Evolutionary conservation across 2,329 filamentous ascomycete species (phyloP).

Genomic region (Neofusicoccum parvum): DNA sequence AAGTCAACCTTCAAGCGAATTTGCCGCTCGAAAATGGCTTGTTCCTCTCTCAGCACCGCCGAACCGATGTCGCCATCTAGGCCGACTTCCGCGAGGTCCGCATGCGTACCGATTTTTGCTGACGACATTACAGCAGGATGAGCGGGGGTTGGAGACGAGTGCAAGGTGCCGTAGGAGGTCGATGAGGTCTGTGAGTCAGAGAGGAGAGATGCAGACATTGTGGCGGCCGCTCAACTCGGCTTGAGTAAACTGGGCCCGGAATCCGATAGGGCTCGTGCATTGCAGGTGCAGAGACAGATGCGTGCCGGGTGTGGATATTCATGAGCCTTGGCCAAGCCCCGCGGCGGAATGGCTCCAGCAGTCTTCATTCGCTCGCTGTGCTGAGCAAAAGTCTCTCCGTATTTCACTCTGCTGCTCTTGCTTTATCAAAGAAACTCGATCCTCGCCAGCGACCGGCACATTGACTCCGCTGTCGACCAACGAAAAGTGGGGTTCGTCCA

Average conservation of each 20-base stretch:
- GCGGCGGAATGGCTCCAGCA: neutral
- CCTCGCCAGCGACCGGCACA: neutral
- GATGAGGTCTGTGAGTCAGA: neutral
- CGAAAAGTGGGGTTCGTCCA: neutral
- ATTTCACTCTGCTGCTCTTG: no score
- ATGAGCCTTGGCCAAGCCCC: neutral
- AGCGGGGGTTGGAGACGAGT: neutral
- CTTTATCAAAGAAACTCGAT: no score
- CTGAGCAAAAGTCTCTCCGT: no score
- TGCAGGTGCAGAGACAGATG: neutral
- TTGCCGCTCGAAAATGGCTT: conserved; percentile 43
- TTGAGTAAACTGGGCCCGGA: neutral
- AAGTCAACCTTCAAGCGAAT: conserved; percentile 67
- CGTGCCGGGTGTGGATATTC: neutral
- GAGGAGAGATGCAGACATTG: neutral
- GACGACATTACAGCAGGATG: neutral
- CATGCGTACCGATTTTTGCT: neutral
- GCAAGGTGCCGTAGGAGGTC: conserved; percentile 13
- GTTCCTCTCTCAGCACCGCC: conserved; percentile 8
- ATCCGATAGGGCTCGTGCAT: neutral
- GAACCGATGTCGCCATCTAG: neutral
- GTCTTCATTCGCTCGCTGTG: neutral
- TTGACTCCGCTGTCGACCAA: neutral
- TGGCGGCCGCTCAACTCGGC: neutral
- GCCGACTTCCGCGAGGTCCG: neutral